Evolutionary conservation across 148 eudicot genomes (phyloP), one percentile per base, ranked within the genome.

Genomic region (Rhododendron henanense): DNA sequence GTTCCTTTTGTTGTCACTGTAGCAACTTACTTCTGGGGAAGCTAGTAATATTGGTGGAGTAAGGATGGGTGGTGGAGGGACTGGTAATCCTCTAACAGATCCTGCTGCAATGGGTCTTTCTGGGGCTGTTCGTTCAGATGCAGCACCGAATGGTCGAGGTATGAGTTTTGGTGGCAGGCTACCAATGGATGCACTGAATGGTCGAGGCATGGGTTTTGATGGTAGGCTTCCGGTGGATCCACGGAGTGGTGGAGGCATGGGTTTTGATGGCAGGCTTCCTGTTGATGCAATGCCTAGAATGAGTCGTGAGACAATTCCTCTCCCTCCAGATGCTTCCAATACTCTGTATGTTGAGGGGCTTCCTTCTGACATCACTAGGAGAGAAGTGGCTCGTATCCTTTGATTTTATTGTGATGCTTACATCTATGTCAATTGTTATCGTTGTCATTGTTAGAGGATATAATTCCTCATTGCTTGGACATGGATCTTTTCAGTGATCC

Each of bases 331-430:
- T 89, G 98, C 98, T 85, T 86, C 94, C 18, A 92, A 86, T 81
- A 94, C 98, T 14, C 81, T 94, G 9, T 94, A 92, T 84, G 89
- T 93, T 50, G 96, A 93, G 87, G 94, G 96, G 59, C 94, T 94
- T 89, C 98, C 98, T 71, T 47, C 94, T 25, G 86, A 93, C 91
- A 80, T 90, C 90, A 89, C 91, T 6, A 90, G 88, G 89, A 90
- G 98, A 81, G 98, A 94, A 93, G 94, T 94, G 88, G 91, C 98
- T 89, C 98, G 96, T 94, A 93, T 94, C 98, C 96, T 92, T 87
- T 87, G n/a, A 77, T 18, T 21, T 35, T 82, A 3, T 44, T 5
- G 18, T 23, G 9, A 48, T 61, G 37, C n/a, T 33, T 61, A 39
- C 11, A 23, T 82, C 75, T 21, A 21, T 59, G 35, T n/a, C 10